Percentiles rank a stretch among this genome's conserved stretches.
Evolutionary conservation across 371 early-diverging fungal genomes (phyloP).

Genomic region (Rhizopus arrhizus): DNA sequence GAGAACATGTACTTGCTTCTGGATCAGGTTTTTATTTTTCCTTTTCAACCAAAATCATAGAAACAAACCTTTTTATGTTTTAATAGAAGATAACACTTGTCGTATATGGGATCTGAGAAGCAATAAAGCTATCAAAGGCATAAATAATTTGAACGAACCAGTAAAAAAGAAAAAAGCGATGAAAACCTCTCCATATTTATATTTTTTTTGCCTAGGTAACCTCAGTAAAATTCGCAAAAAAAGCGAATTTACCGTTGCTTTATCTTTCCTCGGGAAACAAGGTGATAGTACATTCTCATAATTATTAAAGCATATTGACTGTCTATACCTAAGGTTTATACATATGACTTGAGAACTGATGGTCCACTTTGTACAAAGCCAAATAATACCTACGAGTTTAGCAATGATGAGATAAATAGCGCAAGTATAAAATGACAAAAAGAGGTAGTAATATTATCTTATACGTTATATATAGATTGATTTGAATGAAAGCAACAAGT

Average conservation of each 20-base stretch:
- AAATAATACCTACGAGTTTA: constrained; percentile 33
- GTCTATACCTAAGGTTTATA: constrained; percentile 26
- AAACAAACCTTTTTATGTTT: not conserved
- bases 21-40: constrained; percentile 31
- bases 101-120: constrained; percentile 46
- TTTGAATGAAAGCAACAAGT: constrained; percentile 42
- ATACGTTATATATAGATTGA: constrained; percentile 36
- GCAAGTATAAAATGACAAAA: constrained; percentile 17
- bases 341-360: constrained; percentile 43
- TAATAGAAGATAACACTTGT: constrained; percentile 49
- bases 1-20: constrained; percentile 28
- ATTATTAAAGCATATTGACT: not conserved
- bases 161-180: constrained; percentile 16
- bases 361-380: constrained; percentile 33
- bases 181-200: not conserved
- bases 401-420: constrained; percentile 48
- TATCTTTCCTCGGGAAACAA: constrained; percentile 45
- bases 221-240: constrained; percentile 44
- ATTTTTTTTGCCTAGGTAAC: constrained; percentile 28
- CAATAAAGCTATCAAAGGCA: constrained; percentile 33
- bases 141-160: constrained; percentile 32
- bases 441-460: no score
- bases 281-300: constrained; percentile 17
- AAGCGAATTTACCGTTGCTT: constrained; percentile 22
- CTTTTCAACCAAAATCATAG: not conserved